Percentiles rank a stretch among this genome's conserved stretches.
phyloP scores from a whole-genome alignment of 2,329 filamentous ascomycete species.

The Aaosphaeria pasadenensis region DNA sequence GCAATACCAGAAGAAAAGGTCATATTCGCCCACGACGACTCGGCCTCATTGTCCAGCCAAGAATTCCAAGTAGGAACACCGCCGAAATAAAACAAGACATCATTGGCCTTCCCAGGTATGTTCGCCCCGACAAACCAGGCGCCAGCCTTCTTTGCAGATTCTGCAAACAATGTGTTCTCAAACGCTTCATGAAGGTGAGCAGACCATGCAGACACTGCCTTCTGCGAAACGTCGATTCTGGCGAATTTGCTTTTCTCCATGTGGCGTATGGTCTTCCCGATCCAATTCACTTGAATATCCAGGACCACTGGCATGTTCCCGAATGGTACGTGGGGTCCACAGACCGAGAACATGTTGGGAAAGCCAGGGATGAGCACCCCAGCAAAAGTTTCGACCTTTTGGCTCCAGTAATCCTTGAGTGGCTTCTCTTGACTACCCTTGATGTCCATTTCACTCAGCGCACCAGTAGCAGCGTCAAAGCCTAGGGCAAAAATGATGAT shows the following conservation, averaged over 20 bases:
- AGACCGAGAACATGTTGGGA: constrained; percentile 36
- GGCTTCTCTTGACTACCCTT: constrained; percentile 27
- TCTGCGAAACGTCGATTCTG: neutral
- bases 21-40: too few relatives aligned
- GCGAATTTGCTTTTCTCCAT: neutral
- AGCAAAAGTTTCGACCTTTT: constrained; percentile 38
- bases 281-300: constrained; percentile 1
- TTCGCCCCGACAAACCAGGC: neutral
- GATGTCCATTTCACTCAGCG: constrained; percentile 29
- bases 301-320: neutral
- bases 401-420: constrained; percentile 36
- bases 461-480: constrained; percentile 41
- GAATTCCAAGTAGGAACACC: neutral
- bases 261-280: neutral
- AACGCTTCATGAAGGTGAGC: neutral
- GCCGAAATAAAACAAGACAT: neutral
- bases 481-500: constrained; percentile 49
- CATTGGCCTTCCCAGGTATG: neutral
- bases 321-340: constrained; percentile 20
- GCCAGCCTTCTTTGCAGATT: neutral
- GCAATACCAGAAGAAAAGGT: too few relatives aligned
- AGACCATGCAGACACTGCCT: neutral
- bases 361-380: constrained; percentile 34
- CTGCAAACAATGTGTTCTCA: neutral
- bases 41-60: too few relatives aligned